Base-by-base conservation (phyloP, 805 yeast genomes). In the Candida insectalens region DNA sequence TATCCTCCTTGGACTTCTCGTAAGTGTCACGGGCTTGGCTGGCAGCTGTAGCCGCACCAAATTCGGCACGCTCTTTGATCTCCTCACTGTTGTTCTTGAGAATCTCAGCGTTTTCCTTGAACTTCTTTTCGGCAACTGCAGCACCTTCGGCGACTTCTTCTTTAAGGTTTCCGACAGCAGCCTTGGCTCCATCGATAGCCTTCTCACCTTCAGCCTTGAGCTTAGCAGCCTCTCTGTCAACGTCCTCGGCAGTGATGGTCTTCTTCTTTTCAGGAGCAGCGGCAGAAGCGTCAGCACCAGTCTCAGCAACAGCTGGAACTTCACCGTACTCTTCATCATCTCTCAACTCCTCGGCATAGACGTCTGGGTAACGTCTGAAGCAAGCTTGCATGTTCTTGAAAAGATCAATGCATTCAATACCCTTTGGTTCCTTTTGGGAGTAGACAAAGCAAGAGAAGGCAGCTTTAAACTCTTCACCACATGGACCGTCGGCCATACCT, bases 401-500 rank as follows among this genome's bases (percentile, higher is more conserved):
- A 63, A 83, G 82, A 49, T 82, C 84, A 46, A 89, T 74, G 62
- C 98, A 92, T 57, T 92, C 96, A 40, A 83, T 74, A 32, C 98
- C 98, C 66, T 89, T 89, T 54, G 97, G 96, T 55, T 89, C 97
- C 38, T 80, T 79, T 50, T 80, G 84, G 5, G 96, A 87, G 65
- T 81, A 87, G 28, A 92, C 89, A 53, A 92, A 92, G 58, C 98
- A 92, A 7, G 94, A 70, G 57, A 92, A 92, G 0, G 98, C 97
- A 34, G 74, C 85, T 62, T 83, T 85, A 67, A 85, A 85, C 62
- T 87, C 95, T 49, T 78, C 88, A 37, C 98, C 98, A 63, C 98
- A 92, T 36, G 98, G 97, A 0, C 98, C 98, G 44, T 88, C 70
- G 21, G 98, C 97, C 96, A 92, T 85, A 27, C 98, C 98, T 22